Base-by-base conservation (phyloP, 306 rosid species). In the Glycyrrhiza uralensis region DNA sequence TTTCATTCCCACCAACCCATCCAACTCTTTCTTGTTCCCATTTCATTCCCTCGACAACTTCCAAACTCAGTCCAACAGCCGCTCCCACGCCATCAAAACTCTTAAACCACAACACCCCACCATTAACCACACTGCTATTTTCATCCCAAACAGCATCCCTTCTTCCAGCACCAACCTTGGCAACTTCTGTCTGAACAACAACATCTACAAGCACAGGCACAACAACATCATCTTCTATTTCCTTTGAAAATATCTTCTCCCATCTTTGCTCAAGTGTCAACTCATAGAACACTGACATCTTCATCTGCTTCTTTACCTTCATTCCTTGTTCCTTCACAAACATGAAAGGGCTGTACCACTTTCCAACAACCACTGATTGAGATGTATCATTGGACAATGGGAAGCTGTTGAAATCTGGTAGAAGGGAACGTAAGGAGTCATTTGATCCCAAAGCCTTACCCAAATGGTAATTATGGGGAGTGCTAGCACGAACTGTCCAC, bases 271-370 rank as follows among this genome's bases (percentile, higher is more conserved):
- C 79, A 1, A 89, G 85, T 13, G 83, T 84, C 81, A 85, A 56
- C 35, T 73, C 69, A 20, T 89, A 86, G 18, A 80, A 86, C 72
- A 56, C 35, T 1, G 85, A 84, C 1, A 4, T 56, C 9, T 64
- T 41, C 81, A 85, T 70, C 2, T 83, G 82, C 15, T 77, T 69
- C 28, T 80, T 80, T 2, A 74, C 15, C 14, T 20, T 74, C 39
- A 49, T 12, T 49, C 72, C 74, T 50, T 83, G 76, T 39, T 85
- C 95, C 68, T 71, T 79, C n/a, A 86, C 50, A 47, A 86, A 86
- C 79, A 84, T 51, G 44, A 83, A 85, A 61, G 92, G 96, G 20
- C 76, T 47, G 5, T 90, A 77, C 93, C 93, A 90, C 35, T 82
- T 84, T 1, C 89, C 96, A 4, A 86, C 66, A 2, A 32, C 39